These are phyloP conservation scores for Gossypium schwendimanii DNA, from an alignment of 441 rosid species.

Conservation along the genomic window DNA sequence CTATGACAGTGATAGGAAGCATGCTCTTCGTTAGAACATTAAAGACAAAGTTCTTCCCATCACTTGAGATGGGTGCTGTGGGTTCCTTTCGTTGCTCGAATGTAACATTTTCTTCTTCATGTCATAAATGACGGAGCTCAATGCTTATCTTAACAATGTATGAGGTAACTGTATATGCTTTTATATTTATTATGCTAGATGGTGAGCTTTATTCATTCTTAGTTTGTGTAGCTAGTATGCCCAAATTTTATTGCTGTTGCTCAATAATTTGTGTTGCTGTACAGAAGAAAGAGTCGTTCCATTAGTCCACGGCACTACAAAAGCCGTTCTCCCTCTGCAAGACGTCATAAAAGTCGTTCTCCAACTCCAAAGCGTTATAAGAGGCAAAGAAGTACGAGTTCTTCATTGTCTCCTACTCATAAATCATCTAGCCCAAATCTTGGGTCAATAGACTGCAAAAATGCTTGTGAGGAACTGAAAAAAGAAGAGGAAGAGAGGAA, in stretches of 20 bases:
- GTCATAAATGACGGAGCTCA: slow-evolving; percentile 92
- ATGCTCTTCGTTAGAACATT: slow-evolving; percentile 26
- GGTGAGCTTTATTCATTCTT: slow-evolving; percentile 37
- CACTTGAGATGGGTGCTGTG: slow-evolving; percentile 42
- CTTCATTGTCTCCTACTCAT: slow-evolving; percentile 57
- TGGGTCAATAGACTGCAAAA: slow-evolving; percentile 57
- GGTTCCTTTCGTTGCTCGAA: slow-evolving; percentile 78
- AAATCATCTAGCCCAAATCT: slow-evolving; percentile 59
- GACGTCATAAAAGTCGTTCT: slow-evolving; percentile 63
- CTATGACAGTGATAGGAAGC: slow-evolving; percentile 31
- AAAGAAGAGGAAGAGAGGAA: slow-evolving; percentile 83
- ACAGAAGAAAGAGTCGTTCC: slow-evolving; percentile 89
- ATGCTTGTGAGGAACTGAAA: slow-evolving; percentile 56
- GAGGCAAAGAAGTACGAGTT: slow-evolving; percentile 75
- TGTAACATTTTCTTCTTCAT: slow-evolving; percentile 85
- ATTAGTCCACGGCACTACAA: slow-evolving; percentile 57
- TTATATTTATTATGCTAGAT: slow-evolving; percentile 31
- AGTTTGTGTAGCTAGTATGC: slow-evolving; percentile 22
- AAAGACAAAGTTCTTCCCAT: slow-evolving; percentile 43
- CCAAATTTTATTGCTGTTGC: slow-evolving; percentile 24
- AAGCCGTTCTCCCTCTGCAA: slow-evolving; percentile 59
- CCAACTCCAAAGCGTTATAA: slow-evolving; percentile 61
- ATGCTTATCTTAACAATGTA: slow-evolving; percentile 65
- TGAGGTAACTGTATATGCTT: slow-evolving; percentile 88
- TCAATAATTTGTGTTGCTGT: slow-evolving; percentile 32